Evolutionary conservation across 768 basidiomycete genomes (phyloP).

Genomic region (Agrocybe pediades): DNA sequence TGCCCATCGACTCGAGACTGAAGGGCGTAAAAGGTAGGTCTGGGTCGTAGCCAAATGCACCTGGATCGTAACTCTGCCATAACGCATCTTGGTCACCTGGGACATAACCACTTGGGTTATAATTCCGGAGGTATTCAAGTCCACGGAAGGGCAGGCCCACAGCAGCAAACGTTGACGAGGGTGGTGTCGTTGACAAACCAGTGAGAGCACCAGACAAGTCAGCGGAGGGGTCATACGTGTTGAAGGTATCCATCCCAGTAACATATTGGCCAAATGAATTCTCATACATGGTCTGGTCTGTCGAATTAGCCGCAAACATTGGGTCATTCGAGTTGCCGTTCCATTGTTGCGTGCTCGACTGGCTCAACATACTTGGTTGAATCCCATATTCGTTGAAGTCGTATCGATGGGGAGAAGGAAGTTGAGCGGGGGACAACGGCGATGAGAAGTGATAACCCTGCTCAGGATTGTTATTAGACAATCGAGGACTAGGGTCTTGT

Average conservation of each 20-base stretch:
- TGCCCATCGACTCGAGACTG: background rate
- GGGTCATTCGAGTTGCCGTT: conserved; percentile 36
- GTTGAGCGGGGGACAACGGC: conserved; percentile 54
- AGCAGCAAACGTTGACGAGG: conserved; percentile 65
- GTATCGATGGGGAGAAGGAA: conserved; percentile 54
- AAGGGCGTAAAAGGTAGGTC: conserved; percentile 71
- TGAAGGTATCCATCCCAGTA: conserved; percentile 41
- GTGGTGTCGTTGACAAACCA: conserved; percentile 58
- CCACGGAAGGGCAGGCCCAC: conserved; percentile 84
- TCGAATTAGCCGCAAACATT: conserved; percentile 33
- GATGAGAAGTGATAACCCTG: conserved; percentile 41
- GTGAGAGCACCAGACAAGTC: conserved; percentile 37
- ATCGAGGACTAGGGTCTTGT: conserved; percentile 54
- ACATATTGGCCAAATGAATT: conserved; percentile 44
- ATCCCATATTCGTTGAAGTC: conserved; percentile 54
- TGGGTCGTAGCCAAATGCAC: conserved; percentile 75
- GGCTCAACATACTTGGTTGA: conserved; percentile 38
- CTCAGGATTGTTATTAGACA: conserved; percentile 35
- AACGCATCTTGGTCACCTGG: conserved; percentile 50
- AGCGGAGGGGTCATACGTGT: conserved; percentile 39
- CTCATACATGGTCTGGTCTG: conserved; percentile 47
- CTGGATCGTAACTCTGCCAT: conserved; percentile 70
- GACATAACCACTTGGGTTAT: conserved; percentile 54
- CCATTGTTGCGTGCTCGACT: conserved; percentile 46
- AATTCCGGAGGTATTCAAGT: conserved; percentile 83